Percentiles rank a stretch among this genome's conserved stretches.
Conservation (phyloP, 306 rosid genomes). For the Psophocarpus tetragonolobus region DNA sequence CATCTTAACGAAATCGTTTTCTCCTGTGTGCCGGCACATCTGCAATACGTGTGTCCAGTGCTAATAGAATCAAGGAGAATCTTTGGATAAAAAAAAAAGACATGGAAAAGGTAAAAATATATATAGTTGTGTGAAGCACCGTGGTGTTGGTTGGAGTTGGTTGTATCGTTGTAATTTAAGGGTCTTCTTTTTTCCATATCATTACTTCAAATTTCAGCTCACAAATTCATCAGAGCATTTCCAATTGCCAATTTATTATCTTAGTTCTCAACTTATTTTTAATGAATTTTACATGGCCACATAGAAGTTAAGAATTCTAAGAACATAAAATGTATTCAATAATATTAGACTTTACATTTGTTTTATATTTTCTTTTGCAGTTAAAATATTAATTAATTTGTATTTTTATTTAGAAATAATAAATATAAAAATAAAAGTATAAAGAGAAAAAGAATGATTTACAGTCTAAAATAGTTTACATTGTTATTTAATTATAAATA, state of each 20-base stretch:
- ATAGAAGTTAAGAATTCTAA: not conserved
- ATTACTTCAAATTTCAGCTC: constrained; percentile 15
- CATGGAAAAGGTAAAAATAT: constrained; percentile 22
- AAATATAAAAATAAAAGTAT: not conserved
- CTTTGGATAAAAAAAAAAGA: constrained; percentile 16
- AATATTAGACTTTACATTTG: no score
- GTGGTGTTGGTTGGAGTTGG: constrained; percentile 24
- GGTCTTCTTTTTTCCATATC: constrained; percentile 9
- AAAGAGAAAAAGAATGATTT: no score
- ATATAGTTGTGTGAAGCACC: not conserved
- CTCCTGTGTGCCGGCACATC: constrained; percentile 56
- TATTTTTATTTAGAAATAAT: not conserved
- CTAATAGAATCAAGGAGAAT: constrained; percentile 42
- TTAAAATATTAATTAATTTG: no score
- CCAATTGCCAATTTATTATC: not conserved
- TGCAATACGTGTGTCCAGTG: constrained; percentile 49
- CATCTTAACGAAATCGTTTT: constrained; percentile 28
- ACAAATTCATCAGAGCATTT: not conserved
- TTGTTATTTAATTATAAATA: no score
- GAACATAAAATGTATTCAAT: not conserved
- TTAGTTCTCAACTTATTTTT: not conserved
- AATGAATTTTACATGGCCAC: not conserved
- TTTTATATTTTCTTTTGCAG: no score
- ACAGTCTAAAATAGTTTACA: no score
- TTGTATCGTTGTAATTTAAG: constrained; percentile 39